Evolutionary conservation across 164 flowering plant species (phyloP).

Genomic region (Umbilicus rupestris): DNA sequence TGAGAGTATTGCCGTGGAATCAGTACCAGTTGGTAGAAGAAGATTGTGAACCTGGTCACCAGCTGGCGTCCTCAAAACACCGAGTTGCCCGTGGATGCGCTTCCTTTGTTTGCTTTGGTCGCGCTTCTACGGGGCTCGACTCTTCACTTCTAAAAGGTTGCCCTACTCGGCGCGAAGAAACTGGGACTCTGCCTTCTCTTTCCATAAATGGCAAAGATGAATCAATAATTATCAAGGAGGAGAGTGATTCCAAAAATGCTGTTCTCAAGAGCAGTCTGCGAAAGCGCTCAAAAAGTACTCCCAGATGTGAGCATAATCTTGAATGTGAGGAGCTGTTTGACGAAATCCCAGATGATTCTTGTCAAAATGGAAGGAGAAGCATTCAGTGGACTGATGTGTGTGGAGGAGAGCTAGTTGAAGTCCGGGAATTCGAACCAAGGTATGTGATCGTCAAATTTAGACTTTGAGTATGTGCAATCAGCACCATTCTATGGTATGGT

Average conservation of each 20-base stretch:
- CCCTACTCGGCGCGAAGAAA: conserved; percentile 50
- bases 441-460: conserved; percentile 19
- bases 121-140: conserved; percentile 60
- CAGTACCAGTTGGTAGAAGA: conserved; percentile 88
- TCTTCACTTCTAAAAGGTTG: conserved; percentile 59
- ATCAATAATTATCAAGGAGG: conserved; percentile 19
- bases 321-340: conserved; percentile 18
- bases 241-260: conserved; percentile 19
- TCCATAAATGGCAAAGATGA: conserved; percentile 27
- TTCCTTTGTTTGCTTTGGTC: conserved; percentile 77
- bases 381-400: conserved; percentile 86
- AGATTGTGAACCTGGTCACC: conserved; percentile 54
- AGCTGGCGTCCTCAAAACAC: conserved; percentile 72
- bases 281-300: conserved; percentile 30
- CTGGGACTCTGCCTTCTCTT: conserved; percentile 21
- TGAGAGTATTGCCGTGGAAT: conserved; percentile 88
- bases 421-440: conserved; percentile 88
- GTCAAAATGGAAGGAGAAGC: conserved; percentile 43
- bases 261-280: conserved; percentile 65
- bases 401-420: conserved; percentile 75
- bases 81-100: conserved; percentile 65
- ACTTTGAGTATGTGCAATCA: not conserved
- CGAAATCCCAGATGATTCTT: conserved; percentile 16
- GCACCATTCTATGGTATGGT: no score
- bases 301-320: conserved; percentile 19